Base-by-base conservation (phyloP, 768 basidiomycete species). In the Lactifluus rugatus region DNA sequence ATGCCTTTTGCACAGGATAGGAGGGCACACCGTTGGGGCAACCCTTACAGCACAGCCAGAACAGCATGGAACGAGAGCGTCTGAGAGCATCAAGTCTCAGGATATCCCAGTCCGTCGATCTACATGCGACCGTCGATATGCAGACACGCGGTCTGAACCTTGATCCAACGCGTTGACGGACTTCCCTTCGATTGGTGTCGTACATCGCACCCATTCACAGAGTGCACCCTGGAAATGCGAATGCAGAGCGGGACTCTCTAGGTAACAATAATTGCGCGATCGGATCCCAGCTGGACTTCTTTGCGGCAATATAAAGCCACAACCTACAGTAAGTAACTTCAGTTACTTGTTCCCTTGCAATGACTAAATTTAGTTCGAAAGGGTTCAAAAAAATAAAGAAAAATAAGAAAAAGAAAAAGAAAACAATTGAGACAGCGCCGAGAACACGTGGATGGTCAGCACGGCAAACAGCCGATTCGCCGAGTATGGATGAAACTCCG, bases 141-240 rank as follows among this genome's bases (percentile, higher is more conserved):
- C 23, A 48, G 34, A 55, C 59, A 60, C 19, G 59, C 45, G 59
- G 44, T n/a, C 42, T 31, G 34, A 42, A 32, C 41, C 41, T 23
- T 48, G 39, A 34, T 37, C 28, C 52, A 50, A 60, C 48, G 42
- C 53, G 54, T 55, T 48, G 48, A 36, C 52, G 28, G 45, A 47
- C 36, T 36, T 42, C 25, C 52, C 52, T 44, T 54, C 42, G 53
- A 36, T 54, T 48, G 52, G 51, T 37, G 48, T 49, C 42, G 48
- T 8, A 39, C 14, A 50, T 60, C 32, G 42, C 41, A 46, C 14
- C 48, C 31, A 58, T 11, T 17, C 28, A 23, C 28, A 8, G 21
- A 31, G 17, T 19, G 21, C 23, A 28, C 41, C 48, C 48, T 19
- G 6, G n/a, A 37, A 23, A 6, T 42, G 41, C 9, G 41, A 36